Conservation (phyloP, 192 early-diverging fungal species). For the Coemansia sp. region DNA sequence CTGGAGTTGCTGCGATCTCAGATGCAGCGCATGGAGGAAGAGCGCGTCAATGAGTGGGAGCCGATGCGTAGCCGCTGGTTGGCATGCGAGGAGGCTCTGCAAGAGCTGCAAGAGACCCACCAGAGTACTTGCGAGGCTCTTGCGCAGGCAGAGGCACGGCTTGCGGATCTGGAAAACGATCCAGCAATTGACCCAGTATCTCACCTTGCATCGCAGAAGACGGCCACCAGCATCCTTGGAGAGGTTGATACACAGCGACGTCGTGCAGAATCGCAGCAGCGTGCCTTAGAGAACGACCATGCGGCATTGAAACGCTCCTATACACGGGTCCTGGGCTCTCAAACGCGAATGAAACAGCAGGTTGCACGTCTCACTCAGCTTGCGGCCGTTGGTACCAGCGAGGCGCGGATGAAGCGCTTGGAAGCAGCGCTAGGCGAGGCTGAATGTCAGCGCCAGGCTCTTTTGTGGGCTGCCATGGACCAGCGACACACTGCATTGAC, state of each 20-base stretch:
- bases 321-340: conserved; percentile 25
- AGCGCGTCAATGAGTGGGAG: conserved; percentile 40
- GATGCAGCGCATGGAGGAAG: conserved; percentile 23
- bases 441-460: conserved; percentile 48
- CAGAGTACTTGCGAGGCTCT: conserved; percentile 42
- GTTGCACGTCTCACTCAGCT: conserved; percentile 48
- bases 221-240: conserved; percentile 47
- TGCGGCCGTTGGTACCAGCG: conserved; percentile 35
- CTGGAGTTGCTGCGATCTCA: conserved; percentile 20
- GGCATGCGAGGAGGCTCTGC: conserved; percentile 36
- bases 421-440: conserved; percentile 51
- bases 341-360: conserved; percentile 53
- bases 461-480: conserved; percentile 44
- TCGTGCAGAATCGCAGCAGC: conserved; percentile 35
- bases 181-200: conserved; percentile 14
- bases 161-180: conserved; percentile 35
- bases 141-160: conserved; percentile 34
- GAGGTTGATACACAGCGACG: conserved; percentile 45
- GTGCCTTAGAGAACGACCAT: conserved; percentile 36
- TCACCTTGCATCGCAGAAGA: conserved; percentile 22
- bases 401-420: conserved; percentile 44
- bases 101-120: conserved; percentile 48
- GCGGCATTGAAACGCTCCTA: conserved; percentile 38
- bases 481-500: conserved; percentile 13
- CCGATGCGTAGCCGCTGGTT: conserved; percentile 47